Conservation (phyloP, 1,284 basidiomycete genomes). For the Calocybe gambosa region DNA sequence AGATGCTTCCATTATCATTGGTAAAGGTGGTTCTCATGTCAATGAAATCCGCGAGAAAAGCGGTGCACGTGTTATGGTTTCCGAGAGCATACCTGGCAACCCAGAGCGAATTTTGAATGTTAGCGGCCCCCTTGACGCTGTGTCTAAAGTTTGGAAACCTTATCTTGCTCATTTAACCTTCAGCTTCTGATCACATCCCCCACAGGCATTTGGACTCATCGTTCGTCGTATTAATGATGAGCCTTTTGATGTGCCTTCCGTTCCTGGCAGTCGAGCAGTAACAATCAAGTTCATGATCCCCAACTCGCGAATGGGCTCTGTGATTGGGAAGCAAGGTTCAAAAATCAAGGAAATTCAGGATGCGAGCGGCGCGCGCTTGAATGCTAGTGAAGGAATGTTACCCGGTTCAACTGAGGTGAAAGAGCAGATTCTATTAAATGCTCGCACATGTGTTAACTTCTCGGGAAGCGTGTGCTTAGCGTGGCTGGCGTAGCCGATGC, state of each 20-base stretch:
- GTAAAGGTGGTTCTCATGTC: constrained; percentile 93
- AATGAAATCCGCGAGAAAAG: constrained; percentile 99
- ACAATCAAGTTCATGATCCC: constrained; percentile 99
- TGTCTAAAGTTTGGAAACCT: constrained; percentile 75
- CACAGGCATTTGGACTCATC: constrained; percentile 94
- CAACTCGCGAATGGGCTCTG: constrained; percentile 98
- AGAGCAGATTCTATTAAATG: constrained; percentile 8
- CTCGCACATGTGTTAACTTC: constrained; percentile 14
- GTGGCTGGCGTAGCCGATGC: constrained; percentile 99
- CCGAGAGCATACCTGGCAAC: constrained; percentile 95
- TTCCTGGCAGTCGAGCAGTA: constrained; percentile 95
- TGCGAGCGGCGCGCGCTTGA: constrained; percentile 92
- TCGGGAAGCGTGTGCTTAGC: constrained; percentile 79
- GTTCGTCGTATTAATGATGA: constrained; percentile 99
- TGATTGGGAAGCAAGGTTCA: constrained; percentile 95
- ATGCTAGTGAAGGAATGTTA: constrained; percentile 97
- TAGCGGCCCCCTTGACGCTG: constrained; percentile 95
- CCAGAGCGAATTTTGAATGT: constrained; percentile 98
- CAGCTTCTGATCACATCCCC: constrained; percentile 10
- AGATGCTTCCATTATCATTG: constrained; percentile 99
- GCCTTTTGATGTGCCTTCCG: constrained; percentile 95
- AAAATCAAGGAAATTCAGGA: constrained; percentile 99
- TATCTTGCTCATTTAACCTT: constrained; percentile 4
- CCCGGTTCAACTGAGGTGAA: constrained; percentile 96
- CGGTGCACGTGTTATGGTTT: constrained; percentile 91